phyloP scores from a whole-genome alignment of 176 grass and related monocot genomes.

The Zea luxurians region DNA sequence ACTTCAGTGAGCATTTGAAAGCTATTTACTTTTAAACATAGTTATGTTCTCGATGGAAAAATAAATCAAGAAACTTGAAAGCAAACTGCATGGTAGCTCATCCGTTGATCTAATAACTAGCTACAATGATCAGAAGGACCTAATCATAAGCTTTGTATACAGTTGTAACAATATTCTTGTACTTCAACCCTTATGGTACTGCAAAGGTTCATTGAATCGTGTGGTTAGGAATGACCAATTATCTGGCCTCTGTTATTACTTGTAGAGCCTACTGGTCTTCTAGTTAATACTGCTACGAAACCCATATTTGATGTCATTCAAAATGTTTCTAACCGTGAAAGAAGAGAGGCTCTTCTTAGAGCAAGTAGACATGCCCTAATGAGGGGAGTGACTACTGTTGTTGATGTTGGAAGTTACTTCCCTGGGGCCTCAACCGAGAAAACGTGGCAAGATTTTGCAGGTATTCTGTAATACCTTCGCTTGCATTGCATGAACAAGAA shows the following conservation, averaged over 20 bases:
- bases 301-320: conserved; percentile 56
- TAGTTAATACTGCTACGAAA: conserved; percentile 85
- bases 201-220: background rate
- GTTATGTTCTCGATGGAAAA: background rate
- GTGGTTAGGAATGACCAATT: background rate
- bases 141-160: background rate
- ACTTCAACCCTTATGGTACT: background rate
- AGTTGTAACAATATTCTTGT: background rate
- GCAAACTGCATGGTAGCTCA: background rate
- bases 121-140: background rate
- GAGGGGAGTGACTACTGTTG: conserved; percentile 76
- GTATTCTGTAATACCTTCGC: conserved; percentile 41
- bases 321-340: conserved; percentile 57
- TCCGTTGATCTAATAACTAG: background rate
- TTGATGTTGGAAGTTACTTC: conserved; percentile 83
- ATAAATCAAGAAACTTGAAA: background rate
- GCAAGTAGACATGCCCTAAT: conserved; percentile 72
- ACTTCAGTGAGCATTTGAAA: background rate
- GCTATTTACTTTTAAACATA: background rate
- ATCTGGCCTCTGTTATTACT: conserved; percentile 12
- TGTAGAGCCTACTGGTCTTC: conserved; percentile 77
- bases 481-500: background rate
- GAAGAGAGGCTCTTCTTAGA: conserved; percentile 65
- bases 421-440: conserved; percentile 48
- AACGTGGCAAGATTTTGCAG: conserved; percentile 78